Conservation (phyloP, 441 rosid genomes). For the Adansonia grandidieri region DNA sequence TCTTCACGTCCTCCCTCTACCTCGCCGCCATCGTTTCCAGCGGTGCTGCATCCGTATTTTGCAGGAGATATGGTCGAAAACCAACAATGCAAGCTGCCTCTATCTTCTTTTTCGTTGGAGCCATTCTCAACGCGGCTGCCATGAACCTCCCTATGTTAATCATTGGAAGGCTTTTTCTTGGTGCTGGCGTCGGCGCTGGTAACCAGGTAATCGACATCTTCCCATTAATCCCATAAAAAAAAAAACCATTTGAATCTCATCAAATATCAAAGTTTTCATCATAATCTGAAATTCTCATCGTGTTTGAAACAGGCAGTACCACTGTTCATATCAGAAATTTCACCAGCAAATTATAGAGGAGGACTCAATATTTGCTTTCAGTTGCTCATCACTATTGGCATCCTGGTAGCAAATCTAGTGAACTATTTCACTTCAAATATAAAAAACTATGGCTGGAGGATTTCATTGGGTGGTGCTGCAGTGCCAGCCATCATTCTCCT, state of each 20-base stretch:
- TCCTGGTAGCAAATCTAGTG: slow-evolving; percentile 53
- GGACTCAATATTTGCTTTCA: slow-evolving; percentile 68
- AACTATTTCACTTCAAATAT: slow-evolving; percentile 53
- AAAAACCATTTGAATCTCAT: too few species aligned
- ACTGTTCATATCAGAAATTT: slow-evolving; percentile 77
- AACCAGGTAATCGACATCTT: slow-evolving; percentile 15
- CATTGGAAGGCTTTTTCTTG: slow-evolving; percentile 13
- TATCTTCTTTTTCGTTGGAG: slow-evolving; percentile 12
- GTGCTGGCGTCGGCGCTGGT: slow-evolving; percentile 15
- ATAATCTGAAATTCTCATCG: background rate
- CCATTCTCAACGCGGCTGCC: slow-evolving; percentile 10
- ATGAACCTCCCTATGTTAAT: background rate
- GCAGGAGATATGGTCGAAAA: slow-evolving; percentile 18
- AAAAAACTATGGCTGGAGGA: slow-evolving; percentile 53
- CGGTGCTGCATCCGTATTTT: background rate
- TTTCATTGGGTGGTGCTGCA: slow-evolving; percentile 69
- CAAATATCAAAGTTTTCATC: background rate
- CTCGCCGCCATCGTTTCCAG: slow-evolving; percentile 22
- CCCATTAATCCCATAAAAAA: background rate
- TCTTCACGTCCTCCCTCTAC: slow-evolving; percentile 40
- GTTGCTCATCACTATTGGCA: slow-evolving; percentile 70
- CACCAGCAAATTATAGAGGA: slow-evolving; percentile 67
- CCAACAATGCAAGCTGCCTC: slow-evolving; percentile 26
- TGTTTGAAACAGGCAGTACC: slow-evolving; percentile 65
- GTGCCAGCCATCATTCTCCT: slow-evolving; percentile 65